A percentile compares a stretch with the other conserved stretches of the same genome.
Conservation (phyloP, 768 basidiomycete genomes). For the Calocera viscosa region DNA sequence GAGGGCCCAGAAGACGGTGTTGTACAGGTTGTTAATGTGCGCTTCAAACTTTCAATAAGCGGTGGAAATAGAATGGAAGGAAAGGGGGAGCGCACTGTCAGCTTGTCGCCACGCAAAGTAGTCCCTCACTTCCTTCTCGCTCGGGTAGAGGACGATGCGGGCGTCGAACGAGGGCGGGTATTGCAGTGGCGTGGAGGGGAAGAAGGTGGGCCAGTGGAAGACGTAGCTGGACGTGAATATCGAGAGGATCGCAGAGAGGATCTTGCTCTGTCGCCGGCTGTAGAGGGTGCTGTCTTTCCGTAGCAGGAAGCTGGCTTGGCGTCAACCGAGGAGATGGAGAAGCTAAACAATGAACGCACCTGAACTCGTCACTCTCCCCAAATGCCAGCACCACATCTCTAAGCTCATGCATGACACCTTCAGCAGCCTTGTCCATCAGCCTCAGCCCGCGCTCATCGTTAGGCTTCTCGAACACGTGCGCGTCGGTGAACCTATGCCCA, state of each 20-base stretch:
- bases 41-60: constrained; percentile 37
- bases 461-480: constrained; percentile 74
- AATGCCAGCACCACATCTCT: constrained; percentile 78
- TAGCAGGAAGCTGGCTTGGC: constrained; percentile 64
- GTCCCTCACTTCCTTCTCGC: constrained; percentile 58
- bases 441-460: constrained; percentile 78
- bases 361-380: constrained; percentile 96
- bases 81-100: constrained; percentile 53
- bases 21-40: constrained; percentile 96
- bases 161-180: constrained; percentile 93
- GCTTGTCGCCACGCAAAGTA: constrained; percentile 95
- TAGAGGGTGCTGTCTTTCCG: constrained; percentile 62
- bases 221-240: constrained; percentile 86
- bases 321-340: neutral
- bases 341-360: constrained; percentile 35
- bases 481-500: constrained; percentile 60
- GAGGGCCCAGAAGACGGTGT: constrained; percentile 90
- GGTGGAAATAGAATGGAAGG: neutral
- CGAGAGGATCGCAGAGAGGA: constrained; percentile 69
- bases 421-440: constrained; percentile 87
- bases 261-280: constrained; percentile 76
- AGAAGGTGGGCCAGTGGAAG: constrained; percentile 69
- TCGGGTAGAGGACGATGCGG: constrained; percentile 71
- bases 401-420: constrained; percentile 65
- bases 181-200: constrained; percentile 54